These are phyloP conservation scores for Mucor velutinosus DNA, from an alignment of 371 early-diverging fungal genomes.

Conservation along the genomic window DNA sequence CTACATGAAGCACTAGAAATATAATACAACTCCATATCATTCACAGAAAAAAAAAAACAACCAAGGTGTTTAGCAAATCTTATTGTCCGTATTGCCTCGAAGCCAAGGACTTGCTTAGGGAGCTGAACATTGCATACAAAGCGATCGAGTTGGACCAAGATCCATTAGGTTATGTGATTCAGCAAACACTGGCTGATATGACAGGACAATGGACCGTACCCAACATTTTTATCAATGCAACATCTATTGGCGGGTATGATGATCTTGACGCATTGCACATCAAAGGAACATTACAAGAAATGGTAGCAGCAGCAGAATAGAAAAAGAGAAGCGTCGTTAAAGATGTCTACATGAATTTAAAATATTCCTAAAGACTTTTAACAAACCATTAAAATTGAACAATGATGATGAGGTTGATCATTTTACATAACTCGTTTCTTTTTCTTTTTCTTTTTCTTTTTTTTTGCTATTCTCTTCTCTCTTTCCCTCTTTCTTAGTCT, in stretches of 20 bases:
- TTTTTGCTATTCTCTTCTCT: neutral
- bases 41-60: too few species aligned
- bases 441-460: neutral
- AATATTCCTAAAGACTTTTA: slow-evolving; percentile 12
- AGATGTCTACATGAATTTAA: slow-evolving; percentile 1
- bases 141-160: neutral
- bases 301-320: neutral
- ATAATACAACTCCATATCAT: too few species aligned
- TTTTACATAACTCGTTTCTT: neutral
- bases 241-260: slow-evolving; percentile 74
- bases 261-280: neutral
- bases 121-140: neutral
- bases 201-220: slow-evolving; percentile 73
- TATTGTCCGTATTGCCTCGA: neutral
- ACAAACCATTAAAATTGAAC: neutral
- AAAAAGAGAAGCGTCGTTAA: neutral
- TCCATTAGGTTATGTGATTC: slow-evolving; percentile 58
- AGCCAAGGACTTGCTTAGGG: neutral
- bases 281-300: neutral
- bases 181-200: slow-evolving; percentile 58
- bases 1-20: neutral
- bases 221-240: slow-evolving; percentile 78
- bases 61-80: neutral
- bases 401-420: neutral
- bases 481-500: neutral